phyloP scores from a whole-genome alignment of 2,329 filamentous ascomycete species.

The Aspergillus versicolor region DNA sequence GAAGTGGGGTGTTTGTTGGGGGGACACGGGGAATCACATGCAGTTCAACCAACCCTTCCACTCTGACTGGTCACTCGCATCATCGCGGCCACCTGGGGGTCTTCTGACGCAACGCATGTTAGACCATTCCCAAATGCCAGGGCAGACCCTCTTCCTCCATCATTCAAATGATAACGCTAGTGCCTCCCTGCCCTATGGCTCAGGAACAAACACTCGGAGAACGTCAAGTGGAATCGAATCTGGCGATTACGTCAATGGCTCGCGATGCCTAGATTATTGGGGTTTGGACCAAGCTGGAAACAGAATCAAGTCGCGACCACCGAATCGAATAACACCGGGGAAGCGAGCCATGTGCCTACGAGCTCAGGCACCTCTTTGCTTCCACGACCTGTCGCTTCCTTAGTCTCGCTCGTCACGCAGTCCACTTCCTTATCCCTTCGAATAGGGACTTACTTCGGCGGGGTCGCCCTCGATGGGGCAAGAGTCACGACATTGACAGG shows the following conservation, averaged over 20 bases:
- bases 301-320: constrained; percentile 9
- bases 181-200: constrained; percentile 7
- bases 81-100: constrained; percentile 1
- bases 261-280: constrained; percentile 21
- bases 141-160: background rate
- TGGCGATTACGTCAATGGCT: constrained; percentile 11
- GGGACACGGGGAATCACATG: constrained; percentile 22
- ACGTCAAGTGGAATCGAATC: constrained; percentile 1
- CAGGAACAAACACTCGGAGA: background rate
- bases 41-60: constrained; percentile 8
- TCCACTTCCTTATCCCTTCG: constrained; percentile 46
- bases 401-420: constrained; percentile 46
- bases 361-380: constrained; percentile 40
- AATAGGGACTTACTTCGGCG: constrained; percentile 45
- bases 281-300: constrained; percentile 15
- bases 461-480: constrained; percentile 44
- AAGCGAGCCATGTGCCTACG: constrained; percentile 25
- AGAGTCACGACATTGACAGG: constrained; percentile 46
- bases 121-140: background rate
- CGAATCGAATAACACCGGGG: constrained; percentile 4
- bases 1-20: constrained; percentile 14
- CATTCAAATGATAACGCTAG: background rate
- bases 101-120: constrained; percentile 4
- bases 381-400: constrained; percentile 43
- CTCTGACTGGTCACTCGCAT: constrained; percentile 1